phyloP scores from a whole-genome alignment of 2,329 filamentous ascomycete species.

The Colletotrichum sp. region DNA sequence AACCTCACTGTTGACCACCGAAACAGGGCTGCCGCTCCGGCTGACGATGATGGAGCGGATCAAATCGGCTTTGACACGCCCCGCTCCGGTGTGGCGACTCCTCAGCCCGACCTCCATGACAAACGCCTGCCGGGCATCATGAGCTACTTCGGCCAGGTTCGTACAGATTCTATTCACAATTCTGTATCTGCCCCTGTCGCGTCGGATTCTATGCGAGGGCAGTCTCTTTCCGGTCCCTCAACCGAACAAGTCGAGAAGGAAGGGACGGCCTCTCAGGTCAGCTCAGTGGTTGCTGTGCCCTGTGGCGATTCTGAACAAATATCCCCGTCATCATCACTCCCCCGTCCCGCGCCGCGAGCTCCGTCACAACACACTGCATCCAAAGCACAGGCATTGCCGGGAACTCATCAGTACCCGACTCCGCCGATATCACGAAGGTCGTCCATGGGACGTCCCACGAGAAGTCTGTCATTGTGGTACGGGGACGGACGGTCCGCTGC shows the following conservation, averaged over 20 bases:
- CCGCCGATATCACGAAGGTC: conserved; percentile 24
- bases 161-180: conserved; percentile 70
- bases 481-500: conserved; percentile 36
- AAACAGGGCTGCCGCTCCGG: conserved; percentile 57
- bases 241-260: conserved; percentile 11
- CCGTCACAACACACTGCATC: conserved; percentile 10
- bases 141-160: conserved; percentile 99
- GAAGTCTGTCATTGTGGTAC: conserved; percentile 28
- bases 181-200: conserved; percentile 37
- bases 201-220: conserved; percentile 22
- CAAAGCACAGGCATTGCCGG: conserved; percentile 7
- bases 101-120: conserved; percentile 90
- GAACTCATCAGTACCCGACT: conserved; percentile 22
- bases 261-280: conserved; percentile 12
- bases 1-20: conserved; percentile 55
- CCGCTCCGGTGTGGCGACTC: conserved; percentile 89
- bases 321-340: conserved; percentile 4
- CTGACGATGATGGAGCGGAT: conserved; percentile 75
- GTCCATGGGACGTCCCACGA: conserved; percentile 27
- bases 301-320: conserved; percentile 20
- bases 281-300: conserved; percentile 18
- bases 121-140: conserved; percentile 95
- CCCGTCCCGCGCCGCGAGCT: background rate
- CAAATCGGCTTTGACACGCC: conserved; percentile 86
- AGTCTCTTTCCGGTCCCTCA: conserved; percentile 19